A percentile compares a stretch with the other conserved stretches of the same genome.
Conservation (phyloP, 2,329 filamentous ascomycete genomes). For the Aureobasidium musti region DNA sequence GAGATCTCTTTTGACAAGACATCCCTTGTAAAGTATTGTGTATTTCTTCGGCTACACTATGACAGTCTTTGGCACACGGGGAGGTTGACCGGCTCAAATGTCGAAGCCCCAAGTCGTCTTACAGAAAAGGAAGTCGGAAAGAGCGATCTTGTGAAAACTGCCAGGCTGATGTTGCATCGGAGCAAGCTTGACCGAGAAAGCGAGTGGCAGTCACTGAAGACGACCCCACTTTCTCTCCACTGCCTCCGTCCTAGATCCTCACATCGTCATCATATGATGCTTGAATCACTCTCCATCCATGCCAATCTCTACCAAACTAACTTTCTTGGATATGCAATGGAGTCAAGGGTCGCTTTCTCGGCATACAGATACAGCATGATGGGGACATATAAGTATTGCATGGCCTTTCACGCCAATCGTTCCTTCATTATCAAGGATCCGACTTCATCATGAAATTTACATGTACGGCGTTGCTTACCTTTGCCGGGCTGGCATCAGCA, state of each 20-base stretch:
- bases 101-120: background rate
- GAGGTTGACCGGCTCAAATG: no score
- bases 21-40: no score
- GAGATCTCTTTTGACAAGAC: no score
- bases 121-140: background rate
- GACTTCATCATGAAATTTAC: background rate
- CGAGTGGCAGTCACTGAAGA: background rate
- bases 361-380: background rate
- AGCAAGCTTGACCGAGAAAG: background rate
- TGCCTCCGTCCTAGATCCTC: background rate
- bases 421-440: background rate
- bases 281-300: background rate
- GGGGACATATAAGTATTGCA: background rate
- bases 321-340: background rate
- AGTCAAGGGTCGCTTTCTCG: background rate
- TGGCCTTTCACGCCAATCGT: no score
- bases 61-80: no score
- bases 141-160: background rate
- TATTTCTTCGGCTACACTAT: no score
- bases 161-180: conserved; percentile 6
- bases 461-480: background rate
- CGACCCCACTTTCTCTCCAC: background rate
- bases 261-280: conserved; percentile 12
- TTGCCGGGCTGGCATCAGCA: conserved; percentile 27
- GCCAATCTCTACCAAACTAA: background rate